Percentiles rank a stretch among this genome's conserved stretches.
Evolutionary conservation across 2,329 filamentous ascomycete genomes (phyloP).

Genomic region (Eurotiales sp.): DNA sequence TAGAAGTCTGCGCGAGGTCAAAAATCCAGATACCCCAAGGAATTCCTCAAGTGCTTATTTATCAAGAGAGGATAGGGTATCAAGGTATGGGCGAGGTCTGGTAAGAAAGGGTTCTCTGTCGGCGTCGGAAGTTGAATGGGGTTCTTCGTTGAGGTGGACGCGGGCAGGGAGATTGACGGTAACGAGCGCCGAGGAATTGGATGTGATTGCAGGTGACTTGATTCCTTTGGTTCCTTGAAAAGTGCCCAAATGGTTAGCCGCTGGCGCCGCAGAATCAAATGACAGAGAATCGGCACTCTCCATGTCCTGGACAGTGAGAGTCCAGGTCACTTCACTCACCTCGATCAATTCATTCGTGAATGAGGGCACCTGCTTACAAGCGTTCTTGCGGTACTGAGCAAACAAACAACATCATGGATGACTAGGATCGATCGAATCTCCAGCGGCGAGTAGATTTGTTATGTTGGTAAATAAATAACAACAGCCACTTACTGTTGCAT

Average conservation of each 20-base stretch:
- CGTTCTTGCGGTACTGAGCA: background rate
- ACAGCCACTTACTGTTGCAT: no score
- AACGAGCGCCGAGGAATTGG: background rate
- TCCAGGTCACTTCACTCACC: background rate
- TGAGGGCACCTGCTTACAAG: conserved; percentile 2
- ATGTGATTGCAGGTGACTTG: background rate
- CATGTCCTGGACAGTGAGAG: background rate
- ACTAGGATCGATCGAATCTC: no score
- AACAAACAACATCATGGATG: conserved; percentile 1
- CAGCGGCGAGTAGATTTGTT: no score
- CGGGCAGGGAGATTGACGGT: background rate
- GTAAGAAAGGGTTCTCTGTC: no score
- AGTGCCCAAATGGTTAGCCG: background rate
- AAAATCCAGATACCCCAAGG: no score
- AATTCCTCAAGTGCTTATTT: no score
- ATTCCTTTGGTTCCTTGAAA: background rate
- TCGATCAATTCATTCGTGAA: conserved; percentile 1
- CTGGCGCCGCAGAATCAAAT: background rate
- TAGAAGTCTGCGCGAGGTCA: background rate
- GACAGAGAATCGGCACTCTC: background rate
- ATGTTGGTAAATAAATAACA: background rate
- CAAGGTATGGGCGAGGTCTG: no score
- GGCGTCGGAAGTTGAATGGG: no score
- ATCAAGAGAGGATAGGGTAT: no score
- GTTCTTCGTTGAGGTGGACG: no score